phyloP scores from a whole-genome alignment of 1,284 basidiomycete genomes.

The Malassezia restricta region DNA sequence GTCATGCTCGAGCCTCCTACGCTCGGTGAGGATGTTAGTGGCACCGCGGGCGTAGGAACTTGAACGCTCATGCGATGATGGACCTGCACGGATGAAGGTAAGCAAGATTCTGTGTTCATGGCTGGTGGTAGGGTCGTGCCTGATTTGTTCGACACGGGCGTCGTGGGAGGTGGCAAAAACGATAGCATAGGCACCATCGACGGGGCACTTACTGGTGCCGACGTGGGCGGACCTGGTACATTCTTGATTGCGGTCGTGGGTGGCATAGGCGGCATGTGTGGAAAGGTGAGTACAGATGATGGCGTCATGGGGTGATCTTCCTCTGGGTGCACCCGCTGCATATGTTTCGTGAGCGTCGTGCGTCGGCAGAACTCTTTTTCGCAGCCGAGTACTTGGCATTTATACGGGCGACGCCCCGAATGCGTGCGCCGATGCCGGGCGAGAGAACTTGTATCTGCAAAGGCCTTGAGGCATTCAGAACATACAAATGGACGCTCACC shows the following conservation, averaged over 20 bases:
- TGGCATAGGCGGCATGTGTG: not conserved
- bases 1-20: not conserved
- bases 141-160: no score
- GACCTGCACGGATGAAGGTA: no score
- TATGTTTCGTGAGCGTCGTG: conserved; percentile 49
- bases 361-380: conserved; percentile 46
- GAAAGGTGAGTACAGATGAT: not conserved
- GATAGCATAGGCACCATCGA: no score
- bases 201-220: no score
- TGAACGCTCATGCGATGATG: no score
- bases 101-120: no score
- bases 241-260: not conserved
- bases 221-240: no score
- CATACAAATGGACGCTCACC: conserved; percentile 67
- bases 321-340: conserved; percentile 39
- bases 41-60: not conserved
- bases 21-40: not conserved
- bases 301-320: not conserved
- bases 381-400: conserved; percentile 36
- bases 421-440: conserved; percentile 64
- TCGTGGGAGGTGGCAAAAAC: no score
- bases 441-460: conserved; percentile 52
- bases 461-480: conserved; percentile 51
- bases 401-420: conserved; percentile 47
- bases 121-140: no score